Evolutionary conservation across 2,329 filamentous ascomycete species (phyloP).

Genomic region (Colletotrichum euphorbiae): DNA sequence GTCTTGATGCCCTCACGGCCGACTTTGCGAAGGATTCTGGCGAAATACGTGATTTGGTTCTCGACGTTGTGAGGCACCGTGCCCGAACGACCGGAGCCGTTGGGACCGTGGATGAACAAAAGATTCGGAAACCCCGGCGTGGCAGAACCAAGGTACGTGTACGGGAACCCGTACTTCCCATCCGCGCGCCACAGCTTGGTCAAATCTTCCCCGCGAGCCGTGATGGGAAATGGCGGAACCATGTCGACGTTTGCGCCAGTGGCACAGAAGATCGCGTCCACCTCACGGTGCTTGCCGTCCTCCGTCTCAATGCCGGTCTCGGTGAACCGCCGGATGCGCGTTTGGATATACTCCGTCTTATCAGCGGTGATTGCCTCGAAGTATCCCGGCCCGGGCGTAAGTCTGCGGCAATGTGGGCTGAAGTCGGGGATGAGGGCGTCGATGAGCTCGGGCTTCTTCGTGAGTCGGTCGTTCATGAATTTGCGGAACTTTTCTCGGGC

Average conservation of each 20-base stretch:
- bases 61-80: conserved; percentile 77
- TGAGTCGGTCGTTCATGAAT: conserved; percentile 66
- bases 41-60: conserved; percentile 72
- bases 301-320: conserved; percentile 68
- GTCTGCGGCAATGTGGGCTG: conserved; percentile 71
- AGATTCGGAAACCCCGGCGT: conserved; percentile 76
- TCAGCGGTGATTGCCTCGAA: conserved; percentile 71
- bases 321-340: conserved; percentile 68
- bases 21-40: conserved; percentile 75
- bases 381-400: conserved; percentile 76
- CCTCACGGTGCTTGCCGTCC: conserved; percentile 67
- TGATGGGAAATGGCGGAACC: conserved; percentile 70
- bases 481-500: conserved; percentile 60
- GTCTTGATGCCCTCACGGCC: conserved; percentile 74
- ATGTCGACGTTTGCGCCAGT: conserved; percentile 74
- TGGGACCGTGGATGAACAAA: conserved; percentile 72
- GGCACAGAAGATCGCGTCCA: conserved; percentile 75
- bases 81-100: conserved; percentile 69
- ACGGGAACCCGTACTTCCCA: conserved; percentile 70
- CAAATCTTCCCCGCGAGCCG: conserved; percentile 65
- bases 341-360: conserved; percentile 72
- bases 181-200: conserved; percentile 66
- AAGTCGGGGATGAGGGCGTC: conserved; percentile 71
- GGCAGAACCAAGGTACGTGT: conserved; percentile 74
- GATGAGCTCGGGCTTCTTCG: conserved; percentile 66